These are phyloP conservation scores for Spathaspora gorwiae DNA, from an alignment of 805 yeast species.

Conservation along the genomic window DNA sequence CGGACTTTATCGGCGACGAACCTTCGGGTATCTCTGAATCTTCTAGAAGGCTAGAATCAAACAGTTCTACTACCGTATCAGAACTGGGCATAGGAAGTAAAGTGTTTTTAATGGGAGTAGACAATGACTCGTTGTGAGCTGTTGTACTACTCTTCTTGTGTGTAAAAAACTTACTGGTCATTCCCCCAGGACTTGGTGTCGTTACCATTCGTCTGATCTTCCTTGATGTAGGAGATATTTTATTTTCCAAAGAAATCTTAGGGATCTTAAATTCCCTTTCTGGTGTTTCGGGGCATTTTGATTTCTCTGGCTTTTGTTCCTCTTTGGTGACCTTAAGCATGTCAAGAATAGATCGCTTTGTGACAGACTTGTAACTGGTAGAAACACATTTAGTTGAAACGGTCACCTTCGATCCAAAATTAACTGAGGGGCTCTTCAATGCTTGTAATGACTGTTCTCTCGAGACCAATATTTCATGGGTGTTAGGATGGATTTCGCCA, in stretches of 20 bases:
- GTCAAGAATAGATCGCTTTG: neutral
- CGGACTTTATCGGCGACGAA: slow-evolving; percentile 18
- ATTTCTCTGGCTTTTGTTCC: neutral
- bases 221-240: slow-evolving; percentile 13
- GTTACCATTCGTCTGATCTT: slow-evolving; percentile 5
- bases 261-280: neutral
- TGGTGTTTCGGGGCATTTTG: slow-evolving; percentile 2
- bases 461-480: slow-evolving; percentile 42
- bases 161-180: slow-evolving; percentile 7
- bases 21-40: slow-evolving; percentile 32
- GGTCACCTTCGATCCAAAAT: neutral
- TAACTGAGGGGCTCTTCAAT: slow-evolving; percentile 16
- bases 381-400: neutral
- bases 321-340: neutral
- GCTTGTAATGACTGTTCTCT: slow-evolving; percentile 38
- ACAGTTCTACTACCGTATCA: neutral
- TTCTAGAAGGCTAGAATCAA: slow-evolving; percentile 12
- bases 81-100: neutral
- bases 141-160: neutral
- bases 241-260: neutral
- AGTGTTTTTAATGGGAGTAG: slow-evolving; percentile 3
- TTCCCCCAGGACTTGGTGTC: neutral
- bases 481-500: slow-evolving; percentile 67
- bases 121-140: slow-evolving; percentile 2
- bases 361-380: neutral